phyloP scores from a whole-genome alignment of 208 protist species.

The Phytomonas francai region DNA sequence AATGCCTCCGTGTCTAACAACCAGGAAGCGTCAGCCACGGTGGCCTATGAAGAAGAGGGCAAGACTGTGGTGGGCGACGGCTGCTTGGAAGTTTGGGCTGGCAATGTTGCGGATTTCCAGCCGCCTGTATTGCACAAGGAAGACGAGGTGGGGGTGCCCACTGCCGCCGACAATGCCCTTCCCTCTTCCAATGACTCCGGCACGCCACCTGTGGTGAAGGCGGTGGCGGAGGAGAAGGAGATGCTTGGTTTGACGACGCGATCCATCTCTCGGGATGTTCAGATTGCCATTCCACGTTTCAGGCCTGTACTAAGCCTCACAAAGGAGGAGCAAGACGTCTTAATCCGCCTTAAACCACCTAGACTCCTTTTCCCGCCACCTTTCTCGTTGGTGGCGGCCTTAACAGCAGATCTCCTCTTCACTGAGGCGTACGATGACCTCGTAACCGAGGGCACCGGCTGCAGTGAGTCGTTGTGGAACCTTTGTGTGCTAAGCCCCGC shows the following conservation, averaged over 20 bases:
- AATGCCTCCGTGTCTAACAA: slow-evolving; percentile 3
- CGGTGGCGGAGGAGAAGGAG: neutral
- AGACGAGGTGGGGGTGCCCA: neutral
- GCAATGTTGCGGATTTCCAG: slow-evolving; percentile 73
- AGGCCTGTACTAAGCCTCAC: slow-evolving; percentile 37
- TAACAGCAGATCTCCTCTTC: slow-evolving; percentile 79
- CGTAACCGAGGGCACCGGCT: slow-evolving; percentile 76
- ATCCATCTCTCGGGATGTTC: slow-evolving; percentile 1
- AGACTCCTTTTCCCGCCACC: slow-evolving; percentile 53
- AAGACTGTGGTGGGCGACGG: slow-evolving; percentile 23
- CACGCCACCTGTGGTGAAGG: neutral
- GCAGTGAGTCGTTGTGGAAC: slow-evolving; percentile 88
- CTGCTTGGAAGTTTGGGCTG: slow-evolving; percentile 53
- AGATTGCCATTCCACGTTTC: slow-evolving; percentile 43
- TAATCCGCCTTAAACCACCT: slow-evolving; percentile 37
- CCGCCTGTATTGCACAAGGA: slow-evolving; percentile 57
- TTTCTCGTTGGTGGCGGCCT: slow-evolving; percentile 28
- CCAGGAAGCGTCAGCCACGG: neutral
- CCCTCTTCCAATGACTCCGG: neutral
- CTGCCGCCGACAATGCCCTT: neutral
- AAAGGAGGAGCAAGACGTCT: slow-evolving; percentile 38
- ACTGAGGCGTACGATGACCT: slow-evolving; percentile 86
- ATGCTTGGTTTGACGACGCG: neutral
- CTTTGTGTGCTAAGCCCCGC: slow-evolving; percentile 70
- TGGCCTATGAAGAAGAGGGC: slow-evolving; percentile 48